Conservation (phyloP, 1,139 yeast genomes). For the Yamadazyma diddensiae region DNA sequence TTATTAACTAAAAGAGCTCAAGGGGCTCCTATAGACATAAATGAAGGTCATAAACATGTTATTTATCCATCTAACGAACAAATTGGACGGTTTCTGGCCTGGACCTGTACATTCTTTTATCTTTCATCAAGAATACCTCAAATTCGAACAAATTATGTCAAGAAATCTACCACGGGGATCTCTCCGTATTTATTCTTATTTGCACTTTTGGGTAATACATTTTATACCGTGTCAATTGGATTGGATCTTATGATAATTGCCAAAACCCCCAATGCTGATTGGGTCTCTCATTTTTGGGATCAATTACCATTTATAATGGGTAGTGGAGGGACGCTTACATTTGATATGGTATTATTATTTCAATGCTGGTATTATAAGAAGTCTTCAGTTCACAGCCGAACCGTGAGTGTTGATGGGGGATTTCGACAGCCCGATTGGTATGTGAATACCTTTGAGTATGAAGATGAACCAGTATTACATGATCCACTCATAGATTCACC, state of each 20-base stretch:
- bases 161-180: conserved; percentile 35
- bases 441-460: conserved; percentile 19
- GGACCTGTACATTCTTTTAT: conserved; percentile 74
- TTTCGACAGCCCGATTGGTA: conserved; percentile 43
- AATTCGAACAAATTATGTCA: conserved; percentile 38
- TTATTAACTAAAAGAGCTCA: conserved; percentile 10
- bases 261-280: conserved; percentile 7
- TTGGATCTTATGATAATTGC: conserved; percentile 24
- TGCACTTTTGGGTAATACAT: conserved; percentile 36
- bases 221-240: conserved; percentile 33
- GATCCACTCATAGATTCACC: conserved; percentile 11
- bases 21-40: conserved; percentile 7
- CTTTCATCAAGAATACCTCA: conserved; percentile 80
- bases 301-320: conserved; percentile 39
- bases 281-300: conserved; percentile 16
- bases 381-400: not conserved
- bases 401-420: conserved; percentile 9
- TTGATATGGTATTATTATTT: conserved; percentile 31
- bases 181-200: conserved; percentile 34
- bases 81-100: conserved; percentile 60
- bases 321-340: conserved; percentile 34
- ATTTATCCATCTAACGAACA: conserved; percentile 2
- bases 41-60: not conserved
- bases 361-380: conserved; percentile 30
- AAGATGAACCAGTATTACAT: conserved; percentile 6